A percentile compares a stretch with the other conserved stretches of the same genome.
These are phyloP conservation scores for Fusarium marasasianum DNA, from an alignment of 2,329 filamentous ascomycete species.

Conservation along the genomic window DNA sequence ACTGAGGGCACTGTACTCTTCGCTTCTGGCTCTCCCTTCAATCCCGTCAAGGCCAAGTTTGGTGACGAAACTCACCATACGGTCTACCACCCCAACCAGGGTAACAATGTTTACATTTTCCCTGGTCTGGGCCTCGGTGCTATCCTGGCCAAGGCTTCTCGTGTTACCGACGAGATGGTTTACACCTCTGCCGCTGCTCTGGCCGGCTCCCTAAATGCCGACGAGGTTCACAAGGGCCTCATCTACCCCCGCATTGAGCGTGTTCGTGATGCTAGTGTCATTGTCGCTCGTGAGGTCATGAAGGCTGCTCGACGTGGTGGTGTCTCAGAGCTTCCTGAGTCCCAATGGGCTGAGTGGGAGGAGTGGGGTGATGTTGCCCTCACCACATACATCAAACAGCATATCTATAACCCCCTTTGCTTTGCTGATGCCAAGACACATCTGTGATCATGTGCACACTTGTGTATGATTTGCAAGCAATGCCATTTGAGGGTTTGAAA, in stretches of 20 bases:
- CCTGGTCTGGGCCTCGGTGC: slow-evolving; percentile 93
- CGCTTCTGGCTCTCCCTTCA: slow-evolving; percentile 94
- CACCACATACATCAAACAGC: slow-evolving; percentile 67
- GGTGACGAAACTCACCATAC: slow-evolving; percentile 62
- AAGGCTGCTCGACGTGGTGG: slow-evolving; percentile 86
- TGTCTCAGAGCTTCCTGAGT: slow-evolving; percentile 74
- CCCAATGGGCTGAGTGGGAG: slow-evolving; percentile 77
- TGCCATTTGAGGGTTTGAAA: neutral
- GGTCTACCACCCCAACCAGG: slow-evolving; percentile 82
- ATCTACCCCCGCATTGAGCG: slow-evolving; percentile 92
- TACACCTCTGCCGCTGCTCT: slow-evolving; percentile 90
- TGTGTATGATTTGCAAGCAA: slow-evolving; percentile 18
- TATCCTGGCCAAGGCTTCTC: slow-evolving; percentile 87
- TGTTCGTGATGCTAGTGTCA: slow-evolving; percentile 87
- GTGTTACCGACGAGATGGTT: slow-evolving; percentile 94
- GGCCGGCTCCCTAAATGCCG: slow-evolving; percentile 77
- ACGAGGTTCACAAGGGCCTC: slow-evolving; percentile 84
- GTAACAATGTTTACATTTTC: slow-evolving; percentile 94
- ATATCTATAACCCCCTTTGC: slow-evolving; percentile 67
- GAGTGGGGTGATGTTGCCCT: slow-evolving; percentile 74
- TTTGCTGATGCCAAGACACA: slow-evolving; percentile 48
- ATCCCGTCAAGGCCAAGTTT: slow-evolving; percentile 72
- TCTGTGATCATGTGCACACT: slow-evolving; percentile 43
- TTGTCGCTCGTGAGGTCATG: slow-evolving; percentile 92
- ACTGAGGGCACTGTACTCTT: slow-evolving; percentile 94